Percentiles rank a stretch among this genome's conserved stretches.
phyloP scores from a whole-genome alignment of 2,329 filamentous ascomycete genomes.

The Trichoderma lentiforme region DNA sequence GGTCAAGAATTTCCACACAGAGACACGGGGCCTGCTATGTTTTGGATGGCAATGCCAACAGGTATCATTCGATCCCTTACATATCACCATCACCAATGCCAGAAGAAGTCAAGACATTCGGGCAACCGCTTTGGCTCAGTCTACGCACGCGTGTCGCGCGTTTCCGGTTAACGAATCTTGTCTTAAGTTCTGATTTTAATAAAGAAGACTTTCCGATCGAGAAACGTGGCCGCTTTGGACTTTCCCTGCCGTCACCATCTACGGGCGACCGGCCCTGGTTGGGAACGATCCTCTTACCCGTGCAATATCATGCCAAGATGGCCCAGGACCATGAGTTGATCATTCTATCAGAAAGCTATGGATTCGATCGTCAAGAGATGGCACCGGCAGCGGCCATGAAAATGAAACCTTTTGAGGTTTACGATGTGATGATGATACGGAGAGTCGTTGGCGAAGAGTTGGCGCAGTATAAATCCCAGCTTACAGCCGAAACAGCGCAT shows the following conservation, averaged over 20 bases:
- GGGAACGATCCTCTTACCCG: conserved; percentile 2
- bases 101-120: neutral
- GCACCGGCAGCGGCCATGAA: neutral
- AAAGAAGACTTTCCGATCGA: neutral
- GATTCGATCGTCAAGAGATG: conserved; percentile 9
- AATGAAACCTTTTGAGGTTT: neutral
- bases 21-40: neutral
- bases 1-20: neutral
- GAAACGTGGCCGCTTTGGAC: conserved; percentile 3
- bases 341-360: conserved; percentile 14
- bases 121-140: neutral
- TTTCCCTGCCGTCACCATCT: neutral
- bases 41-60: neutral
- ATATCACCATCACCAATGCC: neutral
- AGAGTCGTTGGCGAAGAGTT: neutral
- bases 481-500: neutral
- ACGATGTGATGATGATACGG: conserved; percentile 15
- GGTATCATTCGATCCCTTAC: neutral
- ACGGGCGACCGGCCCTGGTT: conserved; percentile 3
- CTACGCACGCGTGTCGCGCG: neutral
- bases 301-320: conserved; percentile 12
- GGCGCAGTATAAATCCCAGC: neutral
- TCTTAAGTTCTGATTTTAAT: neutral
- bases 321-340: conserved; percentile 5
- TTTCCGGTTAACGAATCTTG: neutral